These are phyloP conservation scores for Coleophoma cylindrospora DNA, from an alignment of 2,329 filamentous ascomycete species.

Conservation along the genomic window DNA sequence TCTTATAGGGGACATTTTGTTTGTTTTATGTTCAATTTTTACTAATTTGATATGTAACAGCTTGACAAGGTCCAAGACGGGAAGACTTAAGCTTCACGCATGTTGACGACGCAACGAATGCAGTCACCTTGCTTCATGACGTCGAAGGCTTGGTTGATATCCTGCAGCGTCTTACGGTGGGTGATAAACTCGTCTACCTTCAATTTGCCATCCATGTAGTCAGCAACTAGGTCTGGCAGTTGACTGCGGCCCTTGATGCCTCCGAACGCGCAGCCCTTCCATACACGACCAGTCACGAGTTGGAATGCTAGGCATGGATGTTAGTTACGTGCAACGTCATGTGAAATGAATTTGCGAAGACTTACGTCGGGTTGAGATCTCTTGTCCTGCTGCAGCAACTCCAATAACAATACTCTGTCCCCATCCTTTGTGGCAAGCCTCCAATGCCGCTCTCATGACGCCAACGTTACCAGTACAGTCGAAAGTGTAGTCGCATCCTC, in stretches of 20 bases:
- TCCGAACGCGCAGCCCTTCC: constrained; percentile 97
- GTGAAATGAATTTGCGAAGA: constrained; percentile 21
- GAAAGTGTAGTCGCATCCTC: constrained; percentile 97
- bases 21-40: not conserved
- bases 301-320: constrained; percentile 69
- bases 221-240: constrained; percentile 77
- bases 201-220: constrained; percentile 84
- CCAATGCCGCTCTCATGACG: constrained; percentile 92
- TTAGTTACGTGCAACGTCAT: not conserved
- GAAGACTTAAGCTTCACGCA: constrained; percentile 28
- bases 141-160: constrained; percentile 87
- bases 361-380: constrained; percentile 90
- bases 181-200: constrained; percentile 99
- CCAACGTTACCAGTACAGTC: constrained; percentile 97
- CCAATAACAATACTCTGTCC: constrained; percentile 97
- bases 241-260: constrained; percentile 97
- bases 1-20: no score
- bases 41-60: not conserved
- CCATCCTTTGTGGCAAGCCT: constrained; percentile 99
- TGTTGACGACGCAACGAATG: constrained; percentile 86
- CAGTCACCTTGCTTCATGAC: constrained; percentile 96
- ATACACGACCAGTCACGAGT: constrained; percentile 93
- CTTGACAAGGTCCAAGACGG: not conserved
- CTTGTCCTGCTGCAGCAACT: constrained; percentile 92
- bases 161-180: constrained; percentile 75